phyloP scores from a whole-genome alignment of 2,329 filamentous ascomycete species.

The Rutstroemia sp. region DNA sequence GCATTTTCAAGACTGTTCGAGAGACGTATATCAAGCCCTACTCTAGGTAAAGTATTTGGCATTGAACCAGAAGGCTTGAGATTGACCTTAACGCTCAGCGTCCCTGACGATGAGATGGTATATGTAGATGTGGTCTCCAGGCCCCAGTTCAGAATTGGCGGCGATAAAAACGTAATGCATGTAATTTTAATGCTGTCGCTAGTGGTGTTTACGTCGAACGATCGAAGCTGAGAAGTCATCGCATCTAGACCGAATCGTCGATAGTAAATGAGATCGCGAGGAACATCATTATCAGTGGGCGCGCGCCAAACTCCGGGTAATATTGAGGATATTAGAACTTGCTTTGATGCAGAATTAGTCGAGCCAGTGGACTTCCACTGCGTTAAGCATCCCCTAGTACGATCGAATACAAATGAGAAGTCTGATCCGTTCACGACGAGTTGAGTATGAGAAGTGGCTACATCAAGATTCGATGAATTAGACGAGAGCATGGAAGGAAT shows the following conservation, averaged over 20 bases:
- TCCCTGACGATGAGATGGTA: constrained; percentile 39
- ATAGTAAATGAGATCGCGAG: constrained; percentile 50
- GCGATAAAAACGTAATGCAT: constrained; percentile 44
- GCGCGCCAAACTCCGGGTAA: constrained; percentile 49
- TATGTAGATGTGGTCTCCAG: constrained; percentile 43
- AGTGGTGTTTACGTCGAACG: constrained; percentile 27
- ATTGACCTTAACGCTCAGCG: constrained; percentile 39
- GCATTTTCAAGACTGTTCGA: constrained; percentile 39
- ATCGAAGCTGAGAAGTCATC: constrained; percentile 40
- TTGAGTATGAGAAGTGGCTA: constrained; percentile 17
- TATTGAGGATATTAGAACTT: constrained; percentile 3
- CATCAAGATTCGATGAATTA: constrained; percentile 7
- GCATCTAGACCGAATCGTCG: constrained; percentile 41
- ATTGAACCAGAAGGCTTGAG: constrained; percentile 39
- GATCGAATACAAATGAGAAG: constrained; percentile 39
- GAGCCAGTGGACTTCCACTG: constrained; percentile 32
- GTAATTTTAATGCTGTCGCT: constrained; percentile 32
- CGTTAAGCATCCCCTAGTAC: constrained; percentile 36
- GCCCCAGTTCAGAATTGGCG: constrained; percentile 55
- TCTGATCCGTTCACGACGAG: constrained; percentile 28
- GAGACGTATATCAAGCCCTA: constrained; percentile 52
- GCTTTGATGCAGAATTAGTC: not conserved
- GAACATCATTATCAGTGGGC: constrained; percentile 57
- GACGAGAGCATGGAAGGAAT: constrained; percentile 16
- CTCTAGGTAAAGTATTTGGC: constrained; percentile 50